phyloP scores from a whole-genome alignment of 1,139 yeast genomes.

The Diutina sp. region DNA sequence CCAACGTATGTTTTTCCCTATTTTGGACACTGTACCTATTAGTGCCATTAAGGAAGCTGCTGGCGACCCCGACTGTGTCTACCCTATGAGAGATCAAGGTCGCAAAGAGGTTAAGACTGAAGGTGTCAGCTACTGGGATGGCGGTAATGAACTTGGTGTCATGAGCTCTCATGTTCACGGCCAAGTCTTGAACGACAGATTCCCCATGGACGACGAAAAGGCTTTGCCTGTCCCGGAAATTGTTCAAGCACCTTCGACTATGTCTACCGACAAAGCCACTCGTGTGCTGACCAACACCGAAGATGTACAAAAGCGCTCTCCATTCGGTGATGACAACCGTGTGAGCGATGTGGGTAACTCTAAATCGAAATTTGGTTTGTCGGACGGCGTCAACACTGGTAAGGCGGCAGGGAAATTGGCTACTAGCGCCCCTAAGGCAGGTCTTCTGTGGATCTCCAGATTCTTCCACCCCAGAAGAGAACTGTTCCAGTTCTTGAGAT shows the following conservation, averaged over 20 bases:
- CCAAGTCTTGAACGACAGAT: background rate
- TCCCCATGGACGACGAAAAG: background rate
- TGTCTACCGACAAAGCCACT: background rate
- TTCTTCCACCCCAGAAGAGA: constrained; percentile 29
- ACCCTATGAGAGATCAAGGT: constrained; percentile 55
- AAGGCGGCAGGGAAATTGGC: background rate
- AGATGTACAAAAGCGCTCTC: background rate
- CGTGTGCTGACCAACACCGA: background rate
- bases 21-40: constrained; percentile 61
- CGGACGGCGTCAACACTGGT: background rate
- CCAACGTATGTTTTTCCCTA: constrained; percentile 44
- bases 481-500: constrained; percentile 25
- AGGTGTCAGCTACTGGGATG: constrained; percentile 39
- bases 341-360: background rate
- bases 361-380: background rate
- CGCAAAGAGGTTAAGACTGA: constrained; percentile 38
- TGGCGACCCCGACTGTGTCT: constrained; percentile 35
- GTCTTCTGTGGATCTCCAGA: constrained; percentile 6
- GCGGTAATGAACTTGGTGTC: constrained; percentile 27
- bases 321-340: background rate
- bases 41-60: constrained; percentile 52
- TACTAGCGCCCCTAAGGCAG: background rate
- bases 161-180: constrained; percentile 5
- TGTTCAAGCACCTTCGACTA: background rate
- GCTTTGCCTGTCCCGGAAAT: background rate